phyloP scores from a whole-genome alignment of 192 early-diverging fungal genomes.

The Cetraspora pellucida region DNA sequence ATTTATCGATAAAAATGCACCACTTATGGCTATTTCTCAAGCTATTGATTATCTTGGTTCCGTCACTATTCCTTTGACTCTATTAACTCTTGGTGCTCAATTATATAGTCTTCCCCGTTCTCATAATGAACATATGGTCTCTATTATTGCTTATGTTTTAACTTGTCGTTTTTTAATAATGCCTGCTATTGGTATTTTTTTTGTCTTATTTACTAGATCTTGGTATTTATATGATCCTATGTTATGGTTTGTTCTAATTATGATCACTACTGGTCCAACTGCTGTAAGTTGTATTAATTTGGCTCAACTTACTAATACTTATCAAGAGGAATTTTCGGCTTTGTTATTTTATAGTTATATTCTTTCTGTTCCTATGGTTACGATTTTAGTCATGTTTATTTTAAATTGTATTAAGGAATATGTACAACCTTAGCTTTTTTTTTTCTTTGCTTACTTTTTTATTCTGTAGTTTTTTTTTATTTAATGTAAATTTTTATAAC shows the following conservation, averaged over 20 bases:
- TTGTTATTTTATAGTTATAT: slow-evolving; percentile 33
- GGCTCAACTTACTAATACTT: slow-evolving; percentile 16
- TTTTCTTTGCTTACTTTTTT: too few relatives aligned
- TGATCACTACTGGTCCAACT: slow-evolving; percentile 28
- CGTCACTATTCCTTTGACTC: slow-evolving; percentile 21
- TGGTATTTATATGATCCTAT: slow-evolving; percentile 30
- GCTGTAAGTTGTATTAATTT: slow-evolving; percentile 34
- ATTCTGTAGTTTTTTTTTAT: too few relatives aligned
- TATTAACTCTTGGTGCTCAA: slow-evolving; percentile 36
- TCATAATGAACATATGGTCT: slow-evolving; percentile 16
- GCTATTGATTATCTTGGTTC: slow-evolving; percentile 12
- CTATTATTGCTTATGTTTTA: slow-evolving; percentile 6
- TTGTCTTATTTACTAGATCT: neutral
- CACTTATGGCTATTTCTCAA: neutral
- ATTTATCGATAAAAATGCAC: slow-evolving; percentile 7
- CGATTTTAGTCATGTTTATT: slow-evolving; percentile 1
- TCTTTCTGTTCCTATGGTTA: slow-evolving; percentile 3
- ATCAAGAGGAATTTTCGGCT: slow-evolving; percentile 27
- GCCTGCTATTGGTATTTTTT: slow-evolving; percentile 17
- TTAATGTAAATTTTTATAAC: too few relatives aligned
- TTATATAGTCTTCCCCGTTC: slow-evolving; percentile 30
- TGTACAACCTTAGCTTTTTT: too few relatives aligned
- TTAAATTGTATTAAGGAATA: too few relatives aligned
- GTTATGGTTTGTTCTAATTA: slow-evolving; percentile 32
- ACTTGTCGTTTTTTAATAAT: slow-evolving; percentile 22